A percentile compares a stretch with the other conserved stretches of the same genome.
These are phyloP conservation scores for Platanus orientalis DNA, from an alignment of 164 flowering plant species.

Conservation along the genomic window DNA sequence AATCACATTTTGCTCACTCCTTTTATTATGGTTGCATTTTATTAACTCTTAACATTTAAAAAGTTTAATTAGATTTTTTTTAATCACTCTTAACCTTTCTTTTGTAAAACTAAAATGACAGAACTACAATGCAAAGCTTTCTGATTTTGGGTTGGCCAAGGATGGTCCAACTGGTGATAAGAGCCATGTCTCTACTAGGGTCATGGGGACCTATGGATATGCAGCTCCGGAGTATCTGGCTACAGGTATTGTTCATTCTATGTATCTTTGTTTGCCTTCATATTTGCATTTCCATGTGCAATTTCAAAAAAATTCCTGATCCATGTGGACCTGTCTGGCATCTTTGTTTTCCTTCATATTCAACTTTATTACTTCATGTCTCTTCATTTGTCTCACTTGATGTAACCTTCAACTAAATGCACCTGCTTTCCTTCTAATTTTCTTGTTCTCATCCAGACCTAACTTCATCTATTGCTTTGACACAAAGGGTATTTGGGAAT, in stretches of 20 bases:
- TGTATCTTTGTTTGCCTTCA: neutral
- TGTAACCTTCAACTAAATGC: too few species aligned
- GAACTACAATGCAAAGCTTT: conserved; percentile 77
- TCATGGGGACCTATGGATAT: conserved; percentile 88
- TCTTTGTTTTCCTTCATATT: too few species aligned
- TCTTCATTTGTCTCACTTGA: too few species aligned
- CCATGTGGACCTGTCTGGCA: neutral
- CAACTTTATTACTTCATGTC: too few species aligned
- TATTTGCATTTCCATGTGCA: neutral
- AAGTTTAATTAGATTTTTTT: neutral
- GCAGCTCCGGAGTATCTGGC: conserved; percentile 94
- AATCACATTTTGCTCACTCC: neutral
- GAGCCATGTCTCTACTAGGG: conserved; percentile 80
- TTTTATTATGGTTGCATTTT: neutral
- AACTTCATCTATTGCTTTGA: too few species aligned
- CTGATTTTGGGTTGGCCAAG: conserved; percentile 92
- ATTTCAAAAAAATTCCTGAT: neutral
- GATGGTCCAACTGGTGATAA: conserved; percentile 83
- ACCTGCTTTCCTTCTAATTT: too few species aligned
- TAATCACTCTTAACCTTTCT: neutral
- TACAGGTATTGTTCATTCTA: conserved; percentile 47
- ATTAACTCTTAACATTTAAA: neutral
- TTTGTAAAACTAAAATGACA: conserved; percentile 11
- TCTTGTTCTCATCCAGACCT: too few species aligned
- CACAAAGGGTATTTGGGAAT: too few species aligned